A percentile compares a stretch with the other conserved stretches of the same genome.
Evolutionary conservation across 768 basidiomycete species (phyloP).

Genomic region (Cystofilobasidium bisporidii): DNA sequence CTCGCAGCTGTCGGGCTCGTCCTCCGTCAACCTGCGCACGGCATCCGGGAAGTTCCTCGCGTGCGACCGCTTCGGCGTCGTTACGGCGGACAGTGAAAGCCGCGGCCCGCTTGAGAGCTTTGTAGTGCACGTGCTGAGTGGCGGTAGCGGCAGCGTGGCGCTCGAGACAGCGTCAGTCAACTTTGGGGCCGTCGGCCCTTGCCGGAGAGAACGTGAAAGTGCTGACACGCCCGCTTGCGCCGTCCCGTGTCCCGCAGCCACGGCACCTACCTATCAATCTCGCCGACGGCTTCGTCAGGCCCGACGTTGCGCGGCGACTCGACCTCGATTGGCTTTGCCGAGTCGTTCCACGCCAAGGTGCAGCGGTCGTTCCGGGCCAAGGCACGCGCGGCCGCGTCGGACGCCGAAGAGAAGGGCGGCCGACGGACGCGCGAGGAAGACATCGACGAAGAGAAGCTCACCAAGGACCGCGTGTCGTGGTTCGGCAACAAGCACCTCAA

Average conservation of each 20-base stretch:
- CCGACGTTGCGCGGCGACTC: constrained; percentile 71
- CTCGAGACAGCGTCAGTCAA: constrained; percentile 23
- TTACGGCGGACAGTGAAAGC: constrained; percentile 75
- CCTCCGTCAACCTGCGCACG: constrained; percentile 75
- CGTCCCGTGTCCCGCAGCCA: constrained; percentile 65
- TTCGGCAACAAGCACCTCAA: constrained; percentile 66
- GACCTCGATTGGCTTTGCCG: constrained; percentile 72
- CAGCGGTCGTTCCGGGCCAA: constrained; percentile 83
- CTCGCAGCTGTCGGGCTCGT: constrained; percentile 72
- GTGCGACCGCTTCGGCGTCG: constrained; percentile 73
- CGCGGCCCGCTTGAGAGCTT: constrained; percentile 90
- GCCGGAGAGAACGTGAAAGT: background rate
- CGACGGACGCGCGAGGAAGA: constrained; percentile 48
- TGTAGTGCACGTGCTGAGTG: constrained; percentile 56
- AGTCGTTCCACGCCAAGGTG: constrained; percentile 80
- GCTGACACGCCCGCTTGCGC: background rate
- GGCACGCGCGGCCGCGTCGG: constrained; percentile 53
- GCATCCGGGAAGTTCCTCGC: constrained; percentile 73
- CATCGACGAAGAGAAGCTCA: constrained; percentile 64
- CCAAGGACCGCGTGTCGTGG: constrained; percentile 70
- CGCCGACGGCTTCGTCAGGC: constrained; percentile 75
- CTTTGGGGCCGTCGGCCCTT: background rate
- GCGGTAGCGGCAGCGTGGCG: constrained; percentile 40
- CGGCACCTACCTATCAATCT: constrained; percentile 74
- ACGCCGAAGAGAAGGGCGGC: constrained; percentile 51